Conservation (phyloP, 208 protist genomes). For the Crithidia acanthocephali region DNA sequence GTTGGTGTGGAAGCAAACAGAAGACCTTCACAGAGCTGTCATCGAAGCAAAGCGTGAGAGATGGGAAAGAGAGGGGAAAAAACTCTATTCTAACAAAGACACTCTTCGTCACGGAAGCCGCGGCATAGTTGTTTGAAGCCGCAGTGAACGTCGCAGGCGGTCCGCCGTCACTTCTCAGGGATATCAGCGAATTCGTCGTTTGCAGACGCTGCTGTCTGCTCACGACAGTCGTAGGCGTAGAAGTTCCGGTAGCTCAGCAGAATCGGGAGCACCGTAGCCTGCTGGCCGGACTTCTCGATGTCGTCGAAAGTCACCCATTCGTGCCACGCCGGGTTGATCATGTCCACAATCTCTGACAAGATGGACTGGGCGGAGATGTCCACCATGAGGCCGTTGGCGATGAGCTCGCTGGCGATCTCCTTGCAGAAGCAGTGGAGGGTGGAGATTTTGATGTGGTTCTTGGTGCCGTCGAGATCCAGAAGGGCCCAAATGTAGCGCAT, state of each 20-base stretch:
- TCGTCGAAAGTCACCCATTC: conserved; percentile 85
- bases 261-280: conserved; percentile 83
- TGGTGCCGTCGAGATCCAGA: conserved; percentile 80
- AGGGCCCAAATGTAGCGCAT: conserved; percentile 90
- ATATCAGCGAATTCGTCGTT: conserved; percentile 75
- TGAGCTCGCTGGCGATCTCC: conserved; percentile 80
- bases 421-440: conserved; percentile 87
- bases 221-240: conserved; percentile 90
- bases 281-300: conserved; percentile 78
- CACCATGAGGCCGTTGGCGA: conserved; percentile 72
- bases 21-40: no score
- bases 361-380: conserved; percentile 86
- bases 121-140: no score
- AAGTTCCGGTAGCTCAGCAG: conserved; percentile 88
- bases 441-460: conserved; percentile 60
- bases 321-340: conserved; percentile 90
- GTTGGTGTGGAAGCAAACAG: no score
- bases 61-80: no score
- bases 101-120: background rate
- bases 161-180: conserved; percentile 8
- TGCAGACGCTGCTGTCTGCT: conserved; percentile 80
- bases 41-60: background rate
- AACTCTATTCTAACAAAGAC: background rate
- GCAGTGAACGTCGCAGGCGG: no score
- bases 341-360: conserved; percentile 89